A percentile compares a stretch with the other conserved stretches of the same genome.
These are phyloP conservation scores for Microbotryomycetes sp. DNA, from an alignment of 1,284 basidiomycete species.

Conservation along the genomic window DNA sequence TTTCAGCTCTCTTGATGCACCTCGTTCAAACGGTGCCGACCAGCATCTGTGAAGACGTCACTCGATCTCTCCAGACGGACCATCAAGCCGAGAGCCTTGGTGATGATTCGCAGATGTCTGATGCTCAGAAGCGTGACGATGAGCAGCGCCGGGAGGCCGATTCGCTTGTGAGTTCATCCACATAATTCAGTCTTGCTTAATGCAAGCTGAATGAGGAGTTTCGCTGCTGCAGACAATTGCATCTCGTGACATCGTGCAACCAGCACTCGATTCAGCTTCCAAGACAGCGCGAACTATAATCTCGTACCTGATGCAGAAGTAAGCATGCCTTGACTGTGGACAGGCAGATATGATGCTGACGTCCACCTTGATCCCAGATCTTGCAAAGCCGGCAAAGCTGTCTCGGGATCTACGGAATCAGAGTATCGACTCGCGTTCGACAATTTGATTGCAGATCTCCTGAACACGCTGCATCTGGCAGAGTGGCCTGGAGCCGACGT, in stretches of 20 bases:
- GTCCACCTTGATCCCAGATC: constrained; percentile 48
- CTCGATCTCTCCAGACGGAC: constrained; percentile 47
- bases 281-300: constrained; percentile 77
- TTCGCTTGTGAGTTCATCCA: too few relatives aligned
- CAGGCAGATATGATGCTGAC: neutral
- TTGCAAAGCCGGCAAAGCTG: constrained; percentile 74
- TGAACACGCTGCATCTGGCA: constrained; percentile 84
- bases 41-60: constrained; percentile 61
- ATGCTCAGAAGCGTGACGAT: too few relatives aligned
- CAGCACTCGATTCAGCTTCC: constrained; percentile 58
- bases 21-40: constrained; percentile 90
- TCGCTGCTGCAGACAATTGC: neutral
- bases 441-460: constrained; percentile 75
- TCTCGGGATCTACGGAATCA: constrained; percentile 58
- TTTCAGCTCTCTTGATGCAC: constrained; percentile 84
- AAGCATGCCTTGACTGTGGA: constrained; percentile 10
- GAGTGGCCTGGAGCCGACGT: constrained; percentile 93
- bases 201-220: constrained; percentile 1
- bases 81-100: constrained; percentile 56
- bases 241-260: constrained; percentile 8
- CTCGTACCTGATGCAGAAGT: constrained; percentile 74
- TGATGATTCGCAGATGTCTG: constrained; percentile 56
- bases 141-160: neutral
- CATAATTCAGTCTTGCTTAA: too few relatives aligned
- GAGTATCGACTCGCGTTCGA: constrained; percentile 89